A percentile compares a stretch with the other conserved stretches of the same genome.
phyloP scores from a whole-genome alignment of 441 rosid genomes.

The Brassica balearica region DNA sequence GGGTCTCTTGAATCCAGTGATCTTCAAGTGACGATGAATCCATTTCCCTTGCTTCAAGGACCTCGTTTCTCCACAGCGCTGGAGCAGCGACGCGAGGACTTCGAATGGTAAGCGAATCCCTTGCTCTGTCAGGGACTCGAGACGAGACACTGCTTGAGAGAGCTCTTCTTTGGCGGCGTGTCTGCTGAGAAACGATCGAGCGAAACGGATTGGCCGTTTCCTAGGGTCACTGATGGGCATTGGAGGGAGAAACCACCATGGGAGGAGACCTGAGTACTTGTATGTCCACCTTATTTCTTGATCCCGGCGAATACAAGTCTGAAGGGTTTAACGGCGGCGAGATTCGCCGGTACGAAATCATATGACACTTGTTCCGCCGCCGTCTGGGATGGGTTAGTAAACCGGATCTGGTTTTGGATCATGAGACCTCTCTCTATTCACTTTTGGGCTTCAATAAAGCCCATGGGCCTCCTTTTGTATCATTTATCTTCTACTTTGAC shows the following conservation, averaged over 20 bases:
- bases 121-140: conserved; percentile 51
- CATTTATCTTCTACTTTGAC: neutral
- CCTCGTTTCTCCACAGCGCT: conserved; percentile 54
- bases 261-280: conserved; percentile 24
- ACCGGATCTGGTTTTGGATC: conserved; percentile 41
- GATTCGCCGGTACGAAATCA: conserved; percentile 48
- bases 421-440: neutral
- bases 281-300: neutral
- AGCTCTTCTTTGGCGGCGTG: conserved; percentile 51
- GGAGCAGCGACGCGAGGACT: conserved; percentile 54
- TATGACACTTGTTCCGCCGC: conserved; percentile 47
- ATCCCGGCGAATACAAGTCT: neutral
- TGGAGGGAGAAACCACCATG: conserved; percentile 62
- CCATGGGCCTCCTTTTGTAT: conserved; percentile 1
- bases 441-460: conserved; percentile 26
- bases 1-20: conserved; percentile 60
- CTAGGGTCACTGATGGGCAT: conserved; percentile 52
- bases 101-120: conserved; percentile 65
- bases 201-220: conserved; percentile 49
- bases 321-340: conserved; percentile 46
- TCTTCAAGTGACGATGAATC: conserved; percentile 80
- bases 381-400: conserved; percentile 20
- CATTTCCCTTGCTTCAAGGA: conserved; percentile 66
- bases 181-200: conserved; percentile 48
- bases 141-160: conserved; percentile 58